Base-by-base conservation (phyloP, 805 yeast species). In the Saturnispora serradocipensis region DNA sequence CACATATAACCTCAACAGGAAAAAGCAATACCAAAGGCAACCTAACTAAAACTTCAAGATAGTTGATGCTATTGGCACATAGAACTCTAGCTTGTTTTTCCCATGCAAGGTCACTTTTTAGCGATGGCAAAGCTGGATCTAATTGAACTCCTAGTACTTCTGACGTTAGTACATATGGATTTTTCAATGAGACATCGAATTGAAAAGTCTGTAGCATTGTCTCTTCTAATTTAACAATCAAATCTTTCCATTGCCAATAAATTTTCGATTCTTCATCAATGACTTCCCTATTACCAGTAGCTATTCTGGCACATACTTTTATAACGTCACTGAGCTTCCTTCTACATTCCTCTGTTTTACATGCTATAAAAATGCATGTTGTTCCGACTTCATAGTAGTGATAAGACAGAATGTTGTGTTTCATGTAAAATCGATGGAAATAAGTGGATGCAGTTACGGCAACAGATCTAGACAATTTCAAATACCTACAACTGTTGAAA, bases 301-400 rank as follows among this genome's bases (percentile, higher is more conserved):
- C 80, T 5, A 72, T 68, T 45, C 68, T 67, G 4, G 79, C 76
- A 57, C 79, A 73, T 5, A 71, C 69, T n/a, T 70, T 67, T 20
- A 76, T 78, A 4, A 79, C 69, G 49, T 78, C 81, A 40, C 72
- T 61, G 28, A 78, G 60, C 38, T 72, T 62, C 28, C 83, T 67
- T 34, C 73, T 69, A 30, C 78, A 69, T 51, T 78, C 84, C 49
- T 78, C 81, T 7, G 77, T 71, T 54, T 78, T 78, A 50, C 78
- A 69, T 4, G 81, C 81, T 25, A 78, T 62, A 56, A 78, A 78
- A 16, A 79, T 56, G 30, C 76, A 63, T 2, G 80, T 71, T 1
- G 78, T 80, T 0, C 74, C 81, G 7, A 73, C 66, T 53, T 79
- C 80, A 55, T 72, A 79, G 48, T 72, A 72, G 53, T 77, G 82